Evolutionary conservation across 2,329 filamentous ascomycete species (phyloP).

Genomic region (Aspergillus versicolor): DNA sequence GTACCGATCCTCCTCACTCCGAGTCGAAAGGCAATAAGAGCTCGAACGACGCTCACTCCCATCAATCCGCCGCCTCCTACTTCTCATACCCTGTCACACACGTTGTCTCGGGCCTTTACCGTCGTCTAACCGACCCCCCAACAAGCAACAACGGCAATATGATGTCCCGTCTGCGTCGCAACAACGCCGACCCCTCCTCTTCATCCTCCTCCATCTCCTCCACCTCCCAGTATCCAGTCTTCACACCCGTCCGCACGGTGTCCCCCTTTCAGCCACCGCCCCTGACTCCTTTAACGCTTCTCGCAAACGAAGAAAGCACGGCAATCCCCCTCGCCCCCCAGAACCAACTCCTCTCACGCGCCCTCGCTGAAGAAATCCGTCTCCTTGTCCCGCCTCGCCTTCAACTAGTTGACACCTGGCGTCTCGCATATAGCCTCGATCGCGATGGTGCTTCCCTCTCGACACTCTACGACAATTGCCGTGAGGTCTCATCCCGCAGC

Average conservation of each 20-base stretch:
- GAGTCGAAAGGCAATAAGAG: conserved; percentile 3
- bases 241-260: conserved; percentile 56
- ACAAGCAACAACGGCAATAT: conserved; percentile 20
- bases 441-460: conserved; percentile 84
- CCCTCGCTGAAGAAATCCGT: conserved; percentile 88
- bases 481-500: conserved; percentile 62
- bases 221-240: conserved; percentile 36
- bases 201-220: conserved; percentile 48
- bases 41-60: conserved; percentile 23
- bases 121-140: conserved; percentile 57
- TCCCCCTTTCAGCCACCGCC: conserved; percentile 87
- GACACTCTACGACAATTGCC: conserved; percentile 81
- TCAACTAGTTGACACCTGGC: conserved; percentile 85
- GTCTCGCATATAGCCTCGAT: conserved; percentile 82
- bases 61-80: conserved; percentile 45
- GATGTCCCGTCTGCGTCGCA: conserved; percentile 12
- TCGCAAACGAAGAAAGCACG: conserved; percentile 56
- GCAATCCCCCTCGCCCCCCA: conserved; percentile 32
- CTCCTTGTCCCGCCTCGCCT: conserved; percentile 82
- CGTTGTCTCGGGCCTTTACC: conserved; percentile 63
- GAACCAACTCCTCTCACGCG: conserved; percentile 61
- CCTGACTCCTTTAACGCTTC: conserved; percentile 73
- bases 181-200: conserved; percentile 15
- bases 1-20: conserved; percentile 15
- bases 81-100: conserved; percentile 53